These are phyloP conservation scores for Nematocida parisii DNA, from an alignment of 371 early-diverging fungal genomes.

Conservation along the genomic window DNA sequence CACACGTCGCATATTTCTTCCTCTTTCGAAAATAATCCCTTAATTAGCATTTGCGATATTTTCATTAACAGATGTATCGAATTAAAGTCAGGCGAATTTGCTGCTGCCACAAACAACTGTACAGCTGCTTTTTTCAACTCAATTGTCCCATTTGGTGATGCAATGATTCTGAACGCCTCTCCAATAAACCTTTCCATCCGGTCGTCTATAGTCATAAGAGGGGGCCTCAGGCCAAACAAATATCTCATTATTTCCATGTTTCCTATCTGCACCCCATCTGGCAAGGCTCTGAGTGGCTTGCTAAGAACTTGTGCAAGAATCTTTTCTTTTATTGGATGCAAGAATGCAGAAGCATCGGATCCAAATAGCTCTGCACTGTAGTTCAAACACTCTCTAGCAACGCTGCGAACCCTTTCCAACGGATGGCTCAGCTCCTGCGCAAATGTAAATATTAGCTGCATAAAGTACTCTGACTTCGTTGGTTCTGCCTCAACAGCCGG, in stretches of 20 bases:
- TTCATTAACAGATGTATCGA: slow-evolving; percentile 21
- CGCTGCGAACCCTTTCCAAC: slow-evolving; percentile 5
- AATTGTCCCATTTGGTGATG: slow-evolving; percentile 38
- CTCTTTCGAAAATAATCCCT: slow-evolving; percentile 53
- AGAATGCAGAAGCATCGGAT: slow-evolving; percentile 34
- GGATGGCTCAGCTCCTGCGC: slow-evolving; percentile 57
- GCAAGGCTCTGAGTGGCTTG: slow-evolving; percentile 50
- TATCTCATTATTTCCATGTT: slow-evolving; percentile 57
- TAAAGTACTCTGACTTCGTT: slow-evolving; percentile 33
- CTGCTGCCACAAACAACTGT: slow-evolving; percentile 46
- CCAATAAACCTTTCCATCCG: slow-evolving; percentile 55
- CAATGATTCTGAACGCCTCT: slow-evolving; percentile 51
- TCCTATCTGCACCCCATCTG: slow-evolving; percentile 52
- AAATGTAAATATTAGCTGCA: slow-evolving; percentile 47
- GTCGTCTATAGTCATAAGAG: slow-evolving; percentile 46
- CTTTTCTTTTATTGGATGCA: slow-evolving; percentile 44
- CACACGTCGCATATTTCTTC: slow-evolving; percentile 41
- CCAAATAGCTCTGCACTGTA: slow-evolving; percentile 55
- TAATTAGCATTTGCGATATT: slow-evolving; percentile 56
- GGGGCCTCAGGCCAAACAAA: slow-evolving; percentile 48
- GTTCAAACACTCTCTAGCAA: slow-evolving; percentile 48
- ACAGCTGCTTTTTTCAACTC: slow-evolving; percentile 28
- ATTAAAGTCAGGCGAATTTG: slow-evolving; percentile 43
- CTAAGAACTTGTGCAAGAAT: slow-evolving; percentile 48
- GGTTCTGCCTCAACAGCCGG: slow-evolving; percentile 45